Conservation (phyloP, 2,329 filamentous ascomycete genomes). For the Xylariaceae sp. region DNA sequence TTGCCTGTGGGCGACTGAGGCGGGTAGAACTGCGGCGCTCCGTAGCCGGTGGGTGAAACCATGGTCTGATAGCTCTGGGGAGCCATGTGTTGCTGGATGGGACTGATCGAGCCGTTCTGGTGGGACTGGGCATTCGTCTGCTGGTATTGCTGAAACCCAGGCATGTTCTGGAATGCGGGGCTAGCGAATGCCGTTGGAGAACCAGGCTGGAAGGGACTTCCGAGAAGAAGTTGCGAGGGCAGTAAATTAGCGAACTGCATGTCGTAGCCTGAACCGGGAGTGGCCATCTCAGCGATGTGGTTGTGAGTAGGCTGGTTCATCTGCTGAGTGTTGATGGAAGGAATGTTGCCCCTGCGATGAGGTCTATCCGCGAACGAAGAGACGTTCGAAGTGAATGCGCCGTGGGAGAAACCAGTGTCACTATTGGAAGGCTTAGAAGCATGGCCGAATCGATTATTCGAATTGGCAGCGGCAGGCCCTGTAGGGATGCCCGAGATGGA, state of each 20-base stretch:
- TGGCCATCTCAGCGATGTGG: slow-evolving; percentile 70
- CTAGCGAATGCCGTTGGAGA: slow-evolving; percentile 86
- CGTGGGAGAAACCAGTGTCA: slow-evolving; percentile 88
- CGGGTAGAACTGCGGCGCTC: slow-evolving; percentile 74
- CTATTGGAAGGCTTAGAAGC: slow-evolving; percentile 78
- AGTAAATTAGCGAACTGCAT: slow-evolving; percentile 98
- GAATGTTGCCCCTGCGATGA: slow-evolving; percentile 78
- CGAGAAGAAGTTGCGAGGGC: slow-evolving; percentile 88
- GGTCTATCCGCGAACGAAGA: slow-evolving; percentile 83
- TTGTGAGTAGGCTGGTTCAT: slow-evolving; percentile 49
- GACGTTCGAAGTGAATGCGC: slow-evolving; percentile 84
- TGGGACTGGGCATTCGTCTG: slow-evolving; percentile 40
- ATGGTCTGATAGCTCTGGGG: slow-evolving; percentile 80
- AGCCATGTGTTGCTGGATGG: slow-evolving; percentile 72
- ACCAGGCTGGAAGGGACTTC: slow-evolving; percentile 94
- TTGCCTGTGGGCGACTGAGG: slow-evolving; percentile 81
- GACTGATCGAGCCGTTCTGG: slow-evolving; percentile 64
- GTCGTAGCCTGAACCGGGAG: slow-evolving; percentile 84
- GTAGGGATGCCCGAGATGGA: slow-evolving; percentile 59
- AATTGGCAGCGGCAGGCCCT: slow-evolving; percentile 48
- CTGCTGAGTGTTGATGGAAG: slow-evolving; percentile 83
- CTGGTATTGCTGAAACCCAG: slow-evolving; percentile 65
- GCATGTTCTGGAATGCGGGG: slow-evolving; percentile 84
- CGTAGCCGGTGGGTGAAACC: slow-evolving; percentile 80
- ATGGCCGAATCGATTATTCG: slow-evolving; percentile 62